These are phyloP conservation scores for Scleromitrula shiraiana DNA, from an alignment of 2,329 filamentous ascomycete genomes.

Conservation along the genomic window DNA sequence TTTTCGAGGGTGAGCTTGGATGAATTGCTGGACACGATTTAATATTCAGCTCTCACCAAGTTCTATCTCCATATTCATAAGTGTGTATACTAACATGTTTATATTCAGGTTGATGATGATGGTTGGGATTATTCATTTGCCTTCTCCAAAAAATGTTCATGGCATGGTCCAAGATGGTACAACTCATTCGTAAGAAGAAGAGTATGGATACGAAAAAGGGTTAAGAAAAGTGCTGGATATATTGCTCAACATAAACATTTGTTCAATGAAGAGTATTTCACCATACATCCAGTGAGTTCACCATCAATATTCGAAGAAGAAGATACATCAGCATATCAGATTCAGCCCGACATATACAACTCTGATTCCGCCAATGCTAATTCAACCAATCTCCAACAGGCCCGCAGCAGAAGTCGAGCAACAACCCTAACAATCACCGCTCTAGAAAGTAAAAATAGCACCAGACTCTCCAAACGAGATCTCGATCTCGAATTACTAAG, in stretches of 20 bases:
- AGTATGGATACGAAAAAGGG: constrained; percentile 76
- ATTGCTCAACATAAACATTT: constrained; percentile 47
- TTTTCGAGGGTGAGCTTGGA: not conserved
- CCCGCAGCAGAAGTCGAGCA: constrained; percentile 35
- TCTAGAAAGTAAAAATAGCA: constrained; percentile 19
- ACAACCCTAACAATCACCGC: constrained; percentile 16
- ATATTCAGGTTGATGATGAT: constrained; percentile 54
- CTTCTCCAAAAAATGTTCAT: constrained; percentile 66
- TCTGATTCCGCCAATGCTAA: not conserved
- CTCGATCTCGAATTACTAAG: constrained; percentile 37
- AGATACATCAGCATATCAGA: not conserved
- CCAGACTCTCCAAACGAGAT: constrained; percentile 23
- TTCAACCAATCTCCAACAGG: constrained; percentile 18
- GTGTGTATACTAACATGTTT: not conserved
- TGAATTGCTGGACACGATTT: no score
- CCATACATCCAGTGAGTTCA: constrained; percentile 52
- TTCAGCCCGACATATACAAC: not conserved
- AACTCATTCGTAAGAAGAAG: constrained; percentile 89
- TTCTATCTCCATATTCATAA: no score
- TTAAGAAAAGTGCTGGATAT: constrained; percentile 48
- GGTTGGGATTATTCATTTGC: constrained; percentile 96
- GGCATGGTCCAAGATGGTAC: constrained; percentile 90
- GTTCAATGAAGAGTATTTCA: constrained; percentile 73
- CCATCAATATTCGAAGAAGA: not conserved
- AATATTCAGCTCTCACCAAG: no score